Base-by-base conservation (phyloP, 768 basidiomycete genomes). In the Russula ochroleuca region DNA sequence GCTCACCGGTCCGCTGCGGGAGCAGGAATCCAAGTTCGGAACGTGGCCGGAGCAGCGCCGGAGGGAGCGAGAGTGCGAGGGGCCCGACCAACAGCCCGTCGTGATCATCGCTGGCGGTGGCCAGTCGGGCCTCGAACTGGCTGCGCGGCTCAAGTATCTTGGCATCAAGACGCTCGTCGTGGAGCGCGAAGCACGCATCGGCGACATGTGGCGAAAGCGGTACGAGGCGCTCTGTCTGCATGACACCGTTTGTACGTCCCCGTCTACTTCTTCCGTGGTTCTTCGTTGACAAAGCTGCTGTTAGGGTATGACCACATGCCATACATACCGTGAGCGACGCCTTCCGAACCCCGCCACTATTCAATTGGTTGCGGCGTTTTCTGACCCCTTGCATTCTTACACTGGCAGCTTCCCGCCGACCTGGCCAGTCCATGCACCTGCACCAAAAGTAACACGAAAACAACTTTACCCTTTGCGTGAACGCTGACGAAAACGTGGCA, bases 201-300 rank as follows among this genome's bases (percentile, higher is more conserved):
- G 88, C 0, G 81, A 88, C 69, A 81, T 81, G 55, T 88, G 86
- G 87, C 75, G 86, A 62, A 76, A 79, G 41, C 77, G 89, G 41
- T 90, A 90, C 70, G 81, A 86, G 59, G 80, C 85, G 11, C 73
- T 88, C 43, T 86, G 84, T 54, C 73, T 88, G 33, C 87, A 90
- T 69, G 84, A 86, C 71, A 80, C 84, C 25, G 83, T 86, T 62
- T 87, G 85, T 85, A 69, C 77, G 85, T 79, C 17, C 8, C 37
- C 25, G 14, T 49, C 23, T 13, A 6, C 6, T 35, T 54, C 23
- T 70, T 69, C 13, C 61, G 40, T 64, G 41, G 50, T 52, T 47
- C 68, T 47, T 21, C 38, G 49, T 17, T 23, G 28, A 33, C 47
- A 59, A 17, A 21, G n/a, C 61, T 56, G 11, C 1, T n/a, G 17